Evolutionary conservation across 257 asterid species (phyloP).

Genomic region (Solanum ossicruentum): DNA sequence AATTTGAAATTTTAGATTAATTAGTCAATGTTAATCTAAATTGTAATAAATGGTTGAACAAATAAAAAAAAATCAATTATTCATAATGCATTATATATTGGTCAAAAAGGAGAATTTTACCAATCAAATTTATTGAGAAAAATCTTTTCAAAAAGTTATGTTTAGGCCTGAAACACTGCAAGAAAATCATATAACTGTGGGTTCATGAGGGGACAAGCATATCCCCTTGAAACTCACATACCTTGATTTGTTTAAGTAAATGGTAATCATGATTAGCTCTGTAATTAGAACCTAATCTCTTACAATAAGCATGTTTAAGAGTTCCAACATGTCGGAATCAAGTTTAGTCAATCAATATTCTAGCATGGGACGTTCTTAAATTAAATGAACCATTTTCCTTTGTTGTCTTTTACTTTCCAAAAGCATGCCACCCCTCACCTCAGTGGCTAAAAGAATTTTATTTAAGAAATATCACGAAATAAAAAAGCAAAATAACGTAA

Average conservation of each 20-base stretch:
- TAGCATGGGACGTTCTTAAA: not conserved
- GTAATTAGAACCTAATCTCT: constrained; percentile 31
- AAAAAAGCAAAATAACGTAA: too few species aligned
- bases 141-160: not conserved
- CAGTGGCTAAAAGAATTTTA: too few species aligned
- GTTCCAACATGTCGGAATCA: constrained; percentile 20
- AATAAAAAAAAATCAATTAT: not conserved
- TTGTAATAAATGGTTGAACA: not conserved
- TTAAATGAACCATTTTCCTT: not conserved
- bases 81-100: not conserved
- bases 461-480: too few species aligned
- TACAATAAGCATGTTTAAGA: constrained; percentile 21
- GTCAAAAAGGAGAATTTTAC: not conserved
- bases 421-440: not conserved
- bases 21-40: not conserved
- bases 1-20: not conserved
- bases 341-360: not conserved
- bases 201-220: not conserved
- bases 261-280: constrained; percentile 10
- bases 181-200: not conserved
- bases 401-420: constrained; percentile 3
- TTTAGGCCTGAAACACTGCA: not conserved
- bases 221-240: not conserved
- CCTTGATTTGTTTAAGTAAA: not conserved
- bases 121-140: not conserved